Evolutionary conservation across 345 rosid species (phyloP), one percentile per base, ranked within the genome.

Genomic region (Lepidium didymum): DNA sequence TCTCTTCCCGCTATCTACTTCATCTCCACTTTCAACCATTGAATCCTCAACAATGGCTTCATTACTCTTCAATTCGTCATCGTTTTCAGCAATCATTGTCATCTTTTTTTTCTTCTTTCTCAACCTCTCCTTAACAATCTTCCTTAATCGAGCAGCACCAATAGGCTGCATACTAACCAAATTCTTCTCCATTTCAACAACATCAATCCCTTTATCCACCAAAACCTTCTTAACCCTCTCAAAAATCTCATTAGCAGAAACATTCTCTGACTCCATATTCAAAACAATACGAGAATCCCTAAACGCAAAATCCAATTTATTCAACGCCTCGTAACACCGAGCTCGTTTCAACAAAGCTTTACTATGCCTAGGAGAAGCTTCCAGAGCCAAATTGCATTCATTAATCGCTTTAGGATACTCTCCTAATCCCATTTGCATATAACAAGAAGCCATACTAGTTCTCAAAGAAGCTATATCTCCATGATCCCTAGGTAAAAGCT

Each of bases 381-480:
- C 89, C 7, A 93, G 59, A 47, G 98, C 97, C 72, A 88, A 67
- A 74, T 88, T 88, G 52, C 96, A 88, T 77, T 93, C 88, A 62
- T 81, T 90, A 33, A 93, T 91, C 10, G 98, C 98, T 21, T 89
- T 84, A 0, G 96, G 98, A 51, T 85, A 93, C 85, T 93, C 98
- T 3, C 96, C 96, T 2, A 93, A 58, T 56, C 98, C 98, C 94
- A 93, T 76, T 56, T 91, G 94, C 92, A 91, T 93, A 69, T 87
- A 93, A 67, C 97, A 90, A 34, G 85, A 78, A n/a, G 98, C 98
- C 95, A 93, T 90, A 62, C 86, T 83, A 64, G 77, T 85, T 36
- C 87, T 88, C 62, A 93, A 70, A 80, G 81, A 83, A 47, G 95
- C 96, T 10, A 88, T 77, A 40, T 91, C 97, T 7, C 87, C 88